Percentiles rank a stretch among this genome's conserved stretches.
These are phyloP conservation scores for Hericium rajendrae DNA, from an alignment of 768 basidiomycete genomes.

Conservation along the genomic window DNA sequence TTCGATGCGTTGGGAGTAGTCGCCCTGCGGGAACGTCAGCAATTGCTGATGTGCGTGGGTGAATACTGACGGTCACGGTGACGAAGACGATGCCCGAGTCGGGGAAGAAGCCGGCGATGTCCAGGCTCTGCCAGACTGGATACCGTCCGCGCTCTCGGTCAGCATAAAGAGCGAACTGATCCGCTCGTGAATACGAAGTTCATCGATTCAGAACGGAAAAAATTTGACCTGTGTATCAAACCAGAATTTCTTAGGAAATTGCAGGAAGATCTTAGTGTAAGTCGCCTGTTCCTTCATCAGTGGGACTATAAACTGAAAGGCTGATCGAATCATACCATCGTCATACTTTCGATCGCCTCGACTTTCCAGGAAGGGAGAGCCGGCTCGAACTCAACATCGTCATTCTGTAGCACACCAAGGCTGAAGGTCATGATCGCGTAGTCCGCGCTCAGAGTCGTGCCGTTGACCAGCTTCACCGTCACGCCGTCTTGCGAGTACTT, in stretches of 20 bases:
- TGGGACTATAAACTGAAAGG: background rate
- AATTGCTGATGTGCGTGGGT: background rate
- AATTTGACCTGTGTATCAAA: constrained; percentile 36
- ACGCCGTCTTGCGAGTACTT: constrained; percentile 34
- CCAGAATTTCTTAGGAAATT: constrained; percentile 56
- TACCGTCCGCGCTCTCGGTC: constrained; percentile 50
- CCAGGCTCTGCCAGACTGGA: constrained; percentile 60
- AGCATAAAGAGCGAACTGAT: constrained; percentile 47
- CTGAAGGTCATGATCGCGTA: constrained; percentile 45
- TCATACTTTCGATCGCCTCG: constrained; percentile 55
- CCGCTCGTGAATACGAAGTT: no score
- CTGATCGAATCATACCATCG: constrained; percentile 34
- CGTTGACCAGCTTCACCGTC: constrained; percentile 24
- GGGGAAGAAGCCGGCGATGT: constrained; percentile 47
- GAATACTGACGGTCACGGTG: constrained; percentile 33
- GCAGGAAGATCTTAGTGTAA: constrained; percentile 61
- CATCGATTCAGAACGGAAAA: no score
- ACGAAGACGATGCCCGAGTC: constrained; percentile 50
- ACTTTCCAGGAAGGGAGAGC: constrained; percentile 47
- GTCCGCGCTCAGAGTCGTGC: constrained; percentile 20
- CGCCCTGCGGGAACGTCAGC: constrained; percentile 31
- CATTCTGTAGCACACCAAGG: constrained; percentile 31
- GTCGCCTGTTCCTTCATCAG: constrained; percentile 27
- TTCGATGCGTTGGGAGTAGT: constrained; percentile 52
- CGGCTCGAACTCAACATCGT: constrained; percentile 49